Evolutionary conservation across 2,329 filamentous ascomycete species (phyloP).

Genomic region (Cladosporium halotolerans): DNA sequence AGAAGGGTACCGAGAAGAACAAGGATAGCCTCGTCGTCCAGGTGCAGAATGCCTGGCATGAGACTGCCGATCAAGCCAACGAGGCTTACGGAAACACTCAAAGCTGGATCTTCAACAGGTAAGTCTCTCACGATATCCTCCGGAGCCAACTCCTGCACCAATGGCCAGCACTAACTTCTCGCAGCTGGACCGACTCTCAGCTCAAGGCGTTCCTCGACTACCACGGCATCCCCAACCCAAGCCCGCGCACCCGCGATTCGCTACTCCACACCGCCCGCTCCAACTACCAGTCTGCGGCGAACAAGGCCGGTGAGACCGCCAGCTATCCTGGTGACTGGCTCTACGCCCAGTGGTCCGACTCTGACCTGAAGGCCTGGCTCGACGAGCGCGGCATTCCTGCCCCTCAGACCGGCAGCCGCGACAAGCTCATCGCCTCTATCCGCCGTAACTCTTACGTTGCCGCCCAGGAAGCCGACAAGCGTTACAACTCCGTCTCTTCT

Average conservation of each 20-base stretch:
- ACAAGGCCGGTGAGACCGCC: slow-evolving; percentile 67
- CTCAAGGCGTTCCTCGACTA: slow-evolving; percentile 89
- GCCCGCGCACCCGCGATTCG: slow-evolving; percentile 78
- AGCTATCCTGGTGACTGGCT: slow-evolving; percentile 95
- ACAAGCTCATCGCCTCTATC: slow-evolving; percentile 80
- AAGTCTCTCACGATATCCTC: slow-evolving; percentile 23
- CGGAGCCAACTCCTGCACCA: neutral
- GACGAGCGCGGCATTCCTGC: slow-evolving; percentile 80
- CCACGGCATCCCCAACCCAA: slow-evolving; percentile 77
- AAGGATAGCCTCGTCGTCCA: slow-evolving; percentile 63
- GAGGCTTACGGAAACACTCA: slow-evolving; percentile 66
- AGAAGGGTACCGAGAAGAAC: slow-evolving; percentile 59
- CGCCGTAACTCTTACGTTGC: slow-evolving; percentile 74
- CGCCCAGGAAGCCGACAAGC: slow-evolving; percentile 44
- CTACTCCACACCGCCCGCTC: slow-evolving; percentile 71
- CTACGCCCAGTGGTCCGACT: slow-evolving; percentile 85
- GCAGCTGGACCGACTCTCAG: slow-evolving; percentile 84
- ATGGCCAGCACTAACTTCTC: slow-evolving; percentile 31
- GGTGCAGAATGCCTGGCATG: slow-evolving; percentile 69
- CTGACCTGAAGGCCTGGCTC: slow-evolving; percentile 88
- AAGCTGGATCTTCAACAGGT: slow-evolving; percentile 89
- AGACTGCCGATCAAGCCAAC: slow-evolving; percentile 70
- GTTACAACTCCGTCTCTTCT: slow-evolving; percentile 56
- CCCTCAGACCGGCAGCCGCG: slow-evolving; percentile 76
- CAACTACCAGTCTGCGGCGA: slow-evolving; percentile 72